Base-by-base conservation (phyloP, 2,329 filamentous ascomycete species). In the Periglandula ipomoeae region DNA sequence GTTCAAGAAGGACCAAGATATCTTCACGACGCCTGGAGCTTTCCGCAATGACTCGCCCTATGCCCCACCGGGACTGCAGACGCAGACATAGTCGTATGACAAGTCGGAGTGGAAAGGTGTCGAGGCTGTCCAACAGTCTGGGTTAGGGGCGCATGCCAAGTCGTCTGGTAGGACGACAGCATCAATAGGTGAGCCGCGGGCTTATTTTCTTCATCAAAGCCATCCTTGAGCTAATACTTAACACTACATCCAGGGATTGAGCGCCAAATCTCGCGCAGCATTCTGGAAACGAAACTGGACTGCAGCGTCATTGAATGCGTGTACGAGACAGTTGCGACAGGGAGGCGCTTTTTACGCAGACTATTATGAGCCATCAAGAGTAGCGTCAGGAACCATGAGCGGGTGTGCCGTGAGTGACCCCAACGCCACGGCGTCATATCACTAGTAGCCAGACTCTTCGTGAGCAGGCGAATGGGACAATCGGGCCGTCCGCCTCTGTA, bases 31-130 rank as follows among this genome's bases (percentile, higher is more conserved):
- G 6, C 9, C 10, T 42, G 19, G 22, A 38, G 32, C 22, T 38
- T 50, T n/a, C 43, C 44, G 43, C 17, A 34, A 44, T 48, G 40
- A 44, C 47, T 38, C 34, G 23, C 22, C 4, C 6, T 20, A 20
- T 4, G 30, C 17, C 30, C 43, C 43, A 45, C 43, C 17, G 15
- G 6, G 20, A 7, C 30, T 8, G 42, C 42, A 19, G 30, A 13
- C 24, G 19, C 20, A 45, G 30, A 15, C 10, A 35, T 35, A 19
- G 2, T 45, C 19, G 30, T 35, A 45, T 30, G 43, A 45, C 43
- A 37, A 17, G n/a, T 9, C 35, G n/a, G n/a, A 38, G 19, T n/a
- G 35, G 35, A 9, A 32, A 32, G 15, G 11, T 32, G 30, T 15
- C 30, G 10, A 15, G 10, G 30, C 11, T 32, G 15, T 32, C 30